These are phyloP conservation scores for Solanum tarapatanum DNA, from an alignment of 257 asterid species.

Conservation along the genomic window DNA sequence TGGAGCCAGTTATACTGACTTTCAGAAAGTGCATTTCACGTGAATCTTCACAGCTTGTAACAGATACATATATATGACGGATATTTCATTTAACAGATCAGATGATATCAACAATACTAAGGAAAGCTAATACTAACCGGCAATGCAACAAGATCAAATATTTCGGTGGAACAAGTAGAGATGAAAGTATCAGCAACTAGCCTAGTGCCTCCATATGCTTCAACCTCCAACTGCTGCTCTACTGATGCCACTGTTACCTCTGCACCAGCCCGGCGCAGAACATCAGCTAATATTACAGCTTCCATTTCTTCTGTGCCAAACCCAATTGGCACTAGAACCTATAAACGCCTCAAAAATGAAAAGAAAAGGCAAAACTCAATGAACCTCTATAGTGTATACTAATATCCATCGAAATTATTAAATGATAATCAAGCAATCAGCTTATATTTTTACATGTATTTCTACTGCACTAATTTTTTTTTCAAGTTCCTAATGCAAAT, in stretches of 20 bases:
- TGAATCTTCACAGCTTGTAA: not conserved
- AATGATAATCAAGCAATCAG: not conserved
- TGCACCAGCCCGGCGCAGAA: conserved; percentile 88
- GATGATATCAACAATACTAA: not conserved
- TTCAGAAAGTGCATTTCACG: not conserved
- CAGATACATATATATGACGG: too few relatives aligned
- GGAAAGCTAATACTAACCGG: conserved; percentile 40
- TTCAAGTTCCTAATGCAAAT: not conserved
- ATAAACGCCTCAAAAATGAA: not conserved
- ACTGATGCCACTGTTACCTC: conserved; percentile 84
- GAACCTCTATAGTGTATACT: not conserved
- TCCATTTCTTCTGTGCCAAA: conserved; percentile 95
- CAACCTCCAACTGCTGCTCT: conserved; percentile 70
- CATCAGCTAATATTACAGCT: conserved; percentile 65
- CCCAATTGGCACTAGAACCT: conserved; percentile 93
- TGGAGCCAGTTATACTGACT: not conserved
- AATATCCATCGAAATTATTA: not conserved
- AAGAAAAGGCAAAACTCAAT: not conserved
- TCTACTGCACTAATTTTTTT: not conserved
- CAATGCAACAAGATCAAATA: conserved; percentile 67
- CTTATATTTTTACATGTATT: not conserved
- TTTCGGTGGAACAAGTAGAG: conserved; percentile 47
- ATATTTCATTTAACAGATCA: not conserved
- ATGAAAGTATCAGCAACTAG: conserved; percentile 67
- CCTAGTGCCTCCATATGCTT: conserved; percentile 74